A percentile compares a stretch with the other conserved stretches of the same genome.
These are phyloP conservation scores for Peribolospora kevripleyi DNA, from an alignment of 768 basidiomycete genomes.

Conservation along the genomic window DNA sequence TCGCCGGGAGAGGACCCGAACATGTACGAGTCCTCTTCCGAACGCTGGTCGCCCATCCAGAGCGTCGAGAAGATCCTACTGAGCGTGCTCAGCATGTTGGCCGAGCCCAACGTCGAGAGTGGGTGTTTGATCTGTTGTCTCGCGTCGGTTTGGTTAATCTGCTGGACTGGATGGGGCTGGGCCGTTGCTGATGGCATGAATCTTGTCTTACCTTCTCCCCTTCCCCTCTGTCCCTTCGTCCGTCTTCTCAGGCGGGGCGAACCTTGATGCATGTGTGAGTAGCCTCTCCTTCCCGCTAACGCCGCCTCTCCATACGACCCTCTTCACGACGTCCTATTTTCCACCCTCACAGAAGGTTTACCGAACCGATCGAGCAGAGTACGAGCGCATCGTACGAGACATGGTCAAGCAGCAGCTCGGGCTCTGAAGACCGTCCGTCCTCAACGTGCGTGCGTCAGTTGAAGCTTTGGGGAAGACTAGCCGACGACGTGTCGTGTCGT, in stretches of 20 bases:
- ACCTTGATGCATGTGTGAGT: slow-evolving; percentile 39
- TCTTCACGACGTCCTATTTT: not conserved
- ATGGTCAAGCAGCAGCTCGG: slow-evolving; percentile 71
- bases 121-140: slow-evolving; percentile 20
- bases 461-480: no score
- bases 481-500: no score
- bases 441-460: no score
- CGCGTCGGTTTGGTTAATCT: no score
- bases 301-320: no score
- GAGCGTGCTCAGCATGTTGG: slow-evolving; percentile 90
- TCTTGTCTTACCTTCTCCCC: not conserved
- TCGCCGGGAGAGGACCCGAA: slow-evolving; percentile 35
- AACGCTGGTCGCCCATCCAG: slow-evolving; percentile 97
- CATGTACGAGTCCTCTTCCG: slow-evolving; percentile 83
- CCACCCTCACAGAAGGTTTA: slow-evolving; percentile 43
- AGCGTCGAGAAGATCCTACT: slow-evolving; percentile 84
- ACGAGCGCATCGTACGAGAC: slow-evolving; percentile 60
- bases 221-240: not conserved
- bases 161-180: slow-evolving; percentile 6
- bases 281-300: not conserved
- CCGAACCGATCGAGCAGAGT: slow-evolving; percentile 65
- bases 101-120: slow-evolving; percentile 91
- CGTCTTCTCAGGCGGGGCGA: not conserved
- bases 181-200: slow-evolving; percentile 10
- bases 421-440: not conserved